Evolutionary conservation across 305 asterid genomes (phyloP).

Genomic region (Coffea humblotiana): DNA sequence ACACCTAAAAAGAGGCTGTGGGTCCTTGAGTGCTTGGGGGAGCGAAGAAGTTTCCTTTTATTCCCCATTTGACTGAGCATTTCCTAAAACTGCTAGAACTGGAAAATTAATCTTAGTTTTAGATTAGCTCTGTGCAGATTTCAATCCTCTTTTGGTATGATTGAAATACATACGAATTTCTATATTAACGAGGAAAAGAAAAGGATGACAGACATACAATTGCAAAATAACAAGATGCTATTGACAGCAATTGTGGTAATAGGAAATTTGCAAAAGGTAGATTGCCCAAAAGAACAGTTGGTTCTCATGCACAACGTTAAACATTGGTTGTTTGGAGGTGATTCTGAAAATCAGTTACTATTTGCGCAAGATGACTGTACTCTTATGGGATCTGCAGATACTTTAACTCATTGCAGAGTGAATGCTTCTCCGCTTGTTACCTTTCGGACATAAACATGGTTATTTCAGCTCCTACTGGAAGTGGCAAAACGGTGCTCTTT

Average conservation of each 20-base stretch:
- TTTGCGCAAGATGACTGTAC: conserved; percentile 8
- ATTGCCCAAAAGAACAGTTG: background rate
- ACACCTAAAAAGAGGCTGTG: background rate
- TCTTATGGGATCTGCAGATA: conserved; percentile 49
- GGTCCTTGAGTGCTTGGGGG: background rate
- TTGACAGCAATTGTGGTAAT: background rate
- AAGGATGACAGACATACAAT: background rate
- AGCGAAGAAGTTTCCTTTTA: background rate
- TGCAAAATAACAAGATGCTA: background rate
- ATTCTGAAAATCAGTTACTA: conserved; percentile 4
- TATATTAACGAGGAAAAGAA: background rate
- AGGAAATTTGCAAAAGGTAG: background rate
- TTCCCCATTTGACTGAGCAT: background rate
- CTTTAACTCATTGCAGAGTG: conserved; percentile 94
- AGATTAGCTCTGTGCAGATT: background rate
- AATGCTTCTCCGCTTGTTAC: conserved; percentile 84
- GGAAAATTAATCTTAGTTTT: background rate
- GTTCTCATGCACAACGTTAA: background rate
- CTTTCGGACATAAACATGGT: conserved; percentile 91
- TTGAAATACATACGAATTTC: background rate
- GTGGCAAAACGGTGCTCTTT: conserved; percentile 95
- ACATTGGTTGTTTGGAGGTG: background rate
- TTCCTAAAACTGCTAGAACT: background rate
- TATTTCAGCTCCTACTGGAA: conserved; percentile 98
- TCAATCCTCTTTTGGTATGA: background rate